Conservation (phyloP, 495 filamentous ascomycete species). For the Xylaria scruposa region DNA sequence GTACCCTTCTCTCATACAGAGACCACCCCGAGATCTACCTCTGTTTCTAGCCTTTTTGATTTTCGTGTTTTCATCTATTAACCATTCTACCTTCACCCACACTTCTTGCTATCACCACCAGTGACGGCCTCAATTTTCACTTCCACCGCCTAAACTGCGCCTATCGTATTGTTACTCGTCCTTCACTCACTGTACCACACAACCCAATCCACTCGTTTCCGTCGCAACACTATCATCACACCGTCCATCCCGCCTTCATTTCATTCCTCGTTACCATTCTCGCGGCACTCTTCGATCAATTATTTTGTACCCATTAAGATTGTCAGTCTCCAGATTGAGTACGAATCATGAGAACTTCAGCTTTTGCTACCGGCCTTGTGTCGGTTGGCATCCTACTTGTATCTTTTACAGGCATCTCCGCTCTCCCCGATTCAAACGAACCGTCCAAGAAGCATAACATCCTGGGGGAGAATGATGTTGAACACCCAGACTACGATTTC, state of each 20-base stretch:
- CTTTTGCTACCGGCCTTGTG: slow-evolving; percentile 42
- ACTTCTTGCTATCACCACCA: background rate
- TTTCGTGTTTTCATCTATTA: slow-evolving; percentile 7
- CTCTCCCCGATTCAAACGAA: slow-evolving; percentile 39
- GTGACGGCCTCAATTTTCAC: background rate
- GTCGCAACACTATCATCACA: background rate
- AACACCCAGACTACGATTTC: slow-evolving; percentile 35
- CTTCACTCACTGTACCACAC: background rate
- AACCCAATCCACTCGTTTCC: background rate
- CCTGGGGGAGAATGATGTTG: slow-evolving; percentile 22
- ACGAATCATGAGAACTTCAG: slow-evolving; percentile 47
- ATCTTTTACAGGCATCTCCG: slow-evolving; percentile 36
- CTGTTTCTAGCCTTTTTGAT: background rate
- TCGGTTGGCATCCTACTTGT: slow-evolving; percentile 44
- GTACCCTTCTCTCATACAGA: background rate
- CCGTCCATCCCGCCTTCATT: background rate
- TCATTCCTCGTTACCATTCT: background rate
- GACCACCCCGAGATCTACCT: background rate
- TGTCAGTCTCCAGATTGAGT: background rate
- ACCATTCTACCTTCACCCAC: background rate
- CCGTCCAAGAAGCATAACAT: slow-evolving; percentile 33
- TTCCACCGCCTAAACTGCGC: background rate
- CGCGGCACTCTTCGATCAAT: background rate
- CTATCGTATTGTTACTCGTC: background rate
- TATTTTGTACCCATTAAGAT: background rate